Percentiles rank a stretch among this genome's conserved stretches.
These are phyloP conservation scores for Aspergillus clavatus DNA, from an alignment of 2,329 filamentous ascomycete species.

Conservation along the genomic window DNA sequence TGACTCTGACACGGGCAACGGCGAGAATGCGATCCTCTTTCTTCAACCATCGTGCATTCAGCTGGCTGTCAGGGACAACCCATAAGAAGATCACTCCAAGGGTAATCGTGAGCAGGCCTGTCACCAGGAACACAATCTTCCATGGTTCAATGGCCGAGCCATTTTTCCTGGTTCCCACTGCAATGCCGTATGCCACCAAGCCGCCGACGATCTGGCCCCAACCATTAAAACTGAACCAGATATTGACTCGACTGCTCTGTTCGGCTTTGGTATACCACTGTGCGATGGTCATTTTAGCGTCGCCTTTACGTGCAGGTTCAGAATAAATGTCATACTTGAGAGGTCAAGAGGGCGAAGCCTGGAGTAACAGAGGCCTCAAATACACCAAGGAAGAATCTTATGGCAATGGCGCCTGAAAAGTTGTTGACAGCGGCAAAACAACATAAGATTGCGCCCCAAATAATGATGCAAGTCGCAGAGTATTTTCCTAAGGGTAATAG, in stretches of 20 bases:
- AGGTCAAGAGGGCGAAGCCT: constrained; percentile 63
- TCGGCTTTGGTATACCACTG: constrained; percentile 69
- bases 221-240: constrained; percentile 68
- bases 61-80: constrained; percentile 55
- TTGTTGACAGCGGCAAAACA: constrained; percentile 60
- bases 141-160: constrained; percentile 58
- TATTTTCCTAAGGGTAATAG: constrained; percentile 62
- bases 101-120: constrained; percentile 48
- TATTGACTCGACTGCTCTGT: constrained; percentile 57
- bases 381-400: constrained; percentile 61
- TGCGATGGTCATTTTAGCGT: neutral
- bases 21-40: constrained; percentile 63
- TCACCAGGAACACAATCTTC: constrained; percentile 59
- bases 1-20: constrained; percentile 66
- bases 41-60: constrained; percentile 59
- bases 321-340: constrained; percentile 34
- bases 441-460: constrained; percentile 58
- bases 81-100: constrained; percentile 49
- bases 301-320: neutral
- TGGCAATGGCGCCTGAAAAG: constrained; percentile 58
- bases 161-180: constrained; percentile 50
- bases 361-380: constrained; percentile 66
- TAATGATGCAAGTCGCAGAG: constrained; percentile 58
- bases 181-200: constrained; percentile 59
- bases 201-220: constrained; percentile 61